phyloP scores from a whole-genome alignment of 306 rosid species.

The Albizia julibrissin region DNA sequence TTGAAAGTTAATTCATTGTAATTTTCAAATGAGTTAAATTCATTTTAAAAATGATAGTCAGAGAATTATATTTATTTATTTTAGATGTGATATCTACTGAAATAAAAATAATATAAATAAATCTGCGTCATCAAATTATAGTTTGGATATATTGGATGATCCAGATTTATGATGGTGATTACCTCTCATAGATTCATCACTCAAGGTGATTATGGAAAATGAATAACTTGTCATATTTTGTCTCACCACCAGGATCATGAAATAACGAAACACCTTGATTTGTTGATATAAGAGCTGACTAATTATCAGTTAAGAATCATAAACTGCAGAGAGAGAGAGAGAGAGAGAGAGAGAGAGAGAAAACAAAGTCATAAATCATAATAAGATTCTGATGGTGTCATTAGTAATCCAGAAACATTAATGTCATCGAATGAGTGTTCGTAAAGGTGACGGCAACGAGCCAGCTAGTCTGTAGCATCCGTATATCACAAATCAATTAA shows the following conservation, averaged over 20 bases:
- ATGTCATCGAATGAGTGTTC: slow-evolving; percentile 58
- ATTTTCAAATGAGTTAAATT: too few species aligned
- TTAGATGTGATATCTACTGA: too few species aligned
- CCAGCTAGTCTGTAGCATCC: background rate
- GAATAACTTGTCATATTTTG: too few species aligned
- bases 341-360: background rate
- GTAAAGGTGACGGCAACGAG: slow-evolving; percentile 75
- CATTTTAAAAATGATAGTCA: too few species aligned
- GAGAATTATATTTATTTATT: too few species aligned
- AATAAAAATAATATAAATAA: too few species aligned
- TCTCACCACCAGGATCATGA: background rate
- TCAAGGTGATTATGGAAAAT: background rate
- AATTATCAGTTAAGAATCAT: background rate
- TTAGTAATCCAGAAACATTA: slow-evolving; percentile 33
- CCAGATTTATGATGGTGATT: too few species aligned
- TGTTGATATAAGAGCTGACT: background rate
- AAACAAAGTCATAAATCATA: background rate
- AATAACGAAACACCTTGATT: background rate
- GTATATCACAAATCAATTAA: background rate
- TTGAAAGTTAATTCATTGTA: too few species aligned
- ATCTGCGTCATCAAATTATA: too few species aligned
- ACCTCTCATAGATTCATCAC: background rate
- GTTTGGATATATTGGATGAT: too few species aligned
- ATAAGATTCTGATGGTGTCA: slow-evolving; percentile 39
- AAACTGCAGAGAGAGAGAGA: background rate